Evolutionary conservation across 1,284 basidiomycete species (phyloP).

Genomic region (Cerrena zonata): DNA sequence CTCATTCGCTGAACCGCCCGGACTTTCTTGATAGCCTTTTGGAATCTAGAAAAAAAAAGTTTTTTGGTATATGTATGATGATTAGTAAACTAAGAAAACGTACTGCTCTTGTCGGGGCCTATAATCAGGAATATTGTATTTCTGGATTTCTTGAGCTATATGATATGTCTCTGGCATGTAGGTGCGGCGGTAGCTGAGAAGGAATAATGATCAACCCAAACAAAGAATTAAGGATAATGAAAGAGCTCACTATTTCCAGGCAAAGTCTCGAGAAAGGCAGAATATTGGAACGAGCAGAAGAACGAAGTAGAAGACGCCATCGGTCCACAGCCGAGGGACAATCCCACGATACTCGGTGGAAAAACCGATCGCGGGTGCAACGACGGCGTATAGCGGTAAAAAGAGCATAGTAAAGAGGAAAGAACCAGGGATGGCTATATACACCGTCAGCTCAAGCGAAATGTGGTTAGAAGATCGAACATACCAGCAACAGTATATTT

Average conservation of each 20-base stretch:
- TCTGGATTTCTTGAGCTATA: conserved; percentile 94
- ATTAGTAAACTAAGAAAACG: conserved; percentile 28
- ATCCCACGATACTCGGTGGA: conserved; percentile 87
- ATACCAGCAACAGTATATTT: conserved; percentile 91
- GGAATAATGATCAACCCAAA: conserved; percentile 10
- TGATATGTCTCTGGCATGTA: conserved; percentile 90
- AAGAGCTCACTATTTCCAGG: conserved; percentile 84
- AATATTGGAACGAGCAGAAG: conserved; percentile 84
- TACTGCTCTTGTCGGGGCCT: conserved; percentile 94
- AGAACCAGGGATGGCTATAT: conserved; percentile 86
- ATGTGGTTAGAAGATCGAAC: conserved; percentile 12
- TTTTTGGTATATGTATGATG: conserved; percentile 6
- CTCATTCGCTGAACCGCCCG: conserved; percentile 93
- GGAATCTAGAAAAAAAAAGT: conserved; percentile 53
- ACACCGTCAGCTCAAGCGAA: conserved; percentile 6
- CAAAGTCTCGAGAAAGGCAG: conserved; percentile 86
- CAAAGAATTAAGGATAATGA: conserved; percentile 4
- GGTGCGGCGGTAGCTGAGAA: conserved; percentile 77
- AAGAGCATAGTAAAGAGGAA: conserved; percentile 93
- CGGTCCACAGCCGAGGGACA: conserved; percentile 83
- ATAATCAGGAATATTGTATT: conserved; percentile 97
- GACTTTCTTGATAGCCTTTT: conserved; percentile 97
- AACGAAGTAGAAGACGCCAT: conserved; percentile 84
- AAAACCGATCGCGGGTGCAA: conserved; percentile 84
- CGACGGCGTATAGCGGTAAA: conserved; percentile 83